These are phyloP conservation scores for Phenoliferia sp. DNA, from an alignment of 1,284 basidiomycete genomes.

Conservation along the genomic window DNA sequence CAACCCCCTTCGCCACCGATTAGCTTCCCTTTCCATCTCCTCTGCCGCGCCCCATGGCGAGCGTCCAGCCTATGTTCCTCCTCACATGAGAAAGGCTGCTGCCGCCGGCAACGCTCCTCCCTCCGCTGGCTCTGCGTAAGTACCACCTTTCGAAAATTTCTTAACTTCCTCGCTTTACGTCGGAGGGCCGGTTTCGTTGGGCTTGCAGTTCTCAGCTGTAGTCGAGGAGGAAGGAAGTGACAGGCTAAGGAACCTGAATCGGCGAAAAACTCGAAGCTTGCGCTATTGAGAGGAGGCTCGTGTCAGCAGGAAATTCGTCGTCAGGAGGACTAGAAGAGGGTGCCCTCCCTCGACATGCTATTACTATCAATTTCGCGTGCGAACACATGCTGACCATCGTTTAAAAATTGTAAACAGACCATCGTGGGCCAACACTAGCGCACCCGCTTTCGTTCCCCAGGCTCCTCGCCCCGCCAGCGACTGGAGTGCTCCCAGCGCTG, in stretches of 20 bases:
- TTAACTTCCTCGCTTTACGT: not conserved
- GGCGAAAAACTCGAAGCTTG: too few relatives aligned
- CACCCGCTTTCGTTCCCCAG: constrained; percentile 18
- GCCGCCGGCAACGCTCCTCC: constrained; percentile 10
- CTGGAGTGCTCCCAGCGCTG: constrained; percentile 11
- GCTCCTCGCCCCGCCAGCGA: not conserved
- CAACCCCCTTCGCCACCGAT: not conserved
- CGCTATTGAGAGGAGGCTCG: too few relatives aligned
- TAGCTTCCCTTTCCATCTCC: constrained; percentile 27
- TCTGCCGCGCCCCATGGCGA: constrained; percentile 14
- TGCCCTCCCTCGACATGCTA: too few relatives aligned
- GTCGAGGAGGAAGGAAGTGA: too few relatives aligned
- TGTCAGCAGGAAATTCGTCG: too few relatives aligned
- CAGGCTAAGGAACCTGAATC: too few relatives aligned
- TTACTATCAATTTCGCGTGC: too few relatives aligned
- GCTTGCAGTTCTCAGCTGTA: not conserved
- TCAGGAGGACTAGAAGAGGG: too few relatives aligned
- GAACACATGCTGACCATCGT: not conserved
- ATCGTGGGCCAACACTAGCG: constrained; percentile 20
- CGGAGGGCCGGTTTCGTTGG: not conserved
- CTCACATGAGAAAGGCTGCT: constrained; percentile 33
- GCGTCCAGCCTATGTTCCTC: constrained; percentile 34
- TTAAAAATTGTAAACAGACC: not conserved
- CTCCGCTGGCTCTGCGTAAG: constrained; percentile 4
- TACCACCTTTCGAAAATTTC: not conserved